phyloP scores from a whole-genome alignment of 352 stramenopile species.

The Globisporangium perplexum region DNA sequence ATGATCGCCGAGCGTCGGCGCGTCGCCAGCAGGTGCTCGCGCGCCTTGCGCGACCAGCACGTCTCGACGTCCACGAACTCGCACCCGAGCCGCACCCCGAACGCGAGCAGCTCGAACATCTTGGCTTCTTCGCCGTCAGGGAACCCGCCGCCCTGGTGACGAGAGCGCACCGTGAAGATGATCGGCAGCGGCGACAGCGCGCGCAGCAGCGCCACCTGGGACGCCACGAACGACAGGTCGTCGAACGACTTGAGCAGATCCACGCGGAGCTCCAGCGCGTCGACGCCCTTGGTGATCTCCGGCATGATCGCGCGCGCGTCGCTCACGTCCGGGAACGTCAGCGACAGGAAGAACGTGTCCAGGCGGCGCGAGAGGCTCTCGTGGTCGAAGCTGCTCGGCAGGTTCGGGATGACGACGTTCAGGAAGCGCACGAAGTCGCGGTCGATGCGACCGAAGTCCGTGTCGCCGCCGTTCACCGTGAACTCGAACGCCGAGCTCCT shows the following conservation, averaged over 20 bases:
- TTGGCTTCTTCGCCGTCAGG: conserved; percentile 86
- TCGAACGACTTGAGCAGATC: conserved; percentile 81
- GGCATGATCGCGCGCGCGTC: conserved; percentile 38
- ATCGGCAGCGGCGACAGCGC: conserved; percentile 90
- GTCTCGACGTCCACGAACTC: conserved; percentile 97
- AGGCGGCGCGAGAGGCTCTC: conserved; percentile 24
- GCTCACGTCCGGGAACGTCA: conserved; percentile 63
- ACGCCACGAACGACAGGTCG: conserved; percentile 55
- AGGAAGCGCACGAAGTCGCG: conserved; percentile 73
- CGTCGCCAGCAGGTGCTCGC: conserved; percentile 34
- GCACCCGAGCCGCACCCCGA: conserved; percentile 90
- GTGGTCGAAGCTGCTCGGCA: conserved; percentile 47
- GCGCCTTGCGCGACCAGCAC: conserved; percentile 72
- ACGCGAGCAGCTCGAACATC: conserved; percentile 83
- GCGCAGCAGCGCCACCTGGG: conserved; percentile 72
- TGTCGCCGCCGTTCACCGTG: conserved; percentile 46
- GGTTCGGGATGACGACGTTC: conserved; percentile 39
- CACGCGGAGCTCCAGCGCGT: conserved; percentile 95
- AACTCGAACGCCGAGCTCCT: conserved; percentile 57
- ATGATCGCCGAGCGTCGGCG: conserved; percentile 57
- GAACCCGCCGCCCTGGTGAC: conserved; percentile 93
- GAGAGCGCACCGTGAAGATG: conserved; percentile 95
- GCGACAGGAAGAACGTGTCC: conserved; percentile 78
- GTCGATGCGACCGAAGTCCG: conserved; percentile 48
- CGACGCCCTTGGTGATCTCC: conserved; percentile 75